Evolutionary conservation across 306 rosid genomes (phyloP).

Genomic region (Cicer judaicum): DNA sequence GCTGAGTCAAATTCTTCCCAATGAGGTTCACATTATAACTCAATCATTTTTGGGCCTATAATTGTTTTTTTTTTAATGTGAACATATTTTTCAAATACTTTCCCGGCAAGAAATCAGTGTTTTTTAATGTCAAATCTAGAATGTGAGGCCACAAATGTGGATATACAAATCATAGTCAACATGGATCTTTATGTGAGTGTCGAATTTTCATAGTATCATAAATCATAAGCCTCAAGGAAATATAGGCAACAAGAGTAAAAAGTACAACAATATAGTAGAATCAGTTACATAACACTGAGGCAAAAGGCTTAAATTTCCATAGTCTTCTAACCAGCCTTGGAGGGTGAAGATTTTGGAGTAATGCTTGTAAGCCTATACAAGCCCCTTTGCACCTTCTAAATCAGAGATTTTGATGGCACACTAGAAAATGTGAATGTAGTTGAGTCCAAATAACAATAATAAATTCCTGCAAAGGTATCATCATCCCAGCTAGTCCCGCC

Average conservation of each 20-base stretch:
- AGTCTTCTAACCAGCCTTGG: constrained; percentile 27
- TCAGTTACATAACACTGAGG: not conserved
- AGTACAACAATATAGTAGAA: not conserved
- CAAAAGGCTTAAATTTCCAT: not conserved
- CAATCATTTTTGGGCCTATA: too few relatives aligned
- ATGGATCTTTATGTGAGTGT: not conserved
- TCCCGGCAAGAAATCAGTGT: too few relatives aligned
- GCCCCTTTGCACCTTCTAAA: constrained; percentile 51
- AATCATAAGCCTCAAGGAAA: not conserved
- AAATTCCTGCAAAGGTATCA: too few relatives aligned
- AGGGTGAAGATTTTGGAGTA: constrained; percentile 44
- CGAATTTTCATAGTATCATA: not conserved
- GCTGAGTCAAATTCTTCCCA: too few relatives aligned
- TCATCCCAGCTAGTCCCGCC: constrained; percentile 53
- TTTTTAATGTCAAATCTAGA: too few relatives aligned
- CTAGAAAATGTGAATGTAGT: constrained; percentile 50
- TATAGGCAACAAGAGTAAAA: not conserved
- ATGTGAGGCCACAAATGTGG: too few relatives aligned
- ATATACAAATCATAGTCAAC: too few relatives aligned
- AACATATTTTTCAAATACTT: too few relatives aligned
- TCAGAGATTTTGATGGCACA: constrained; percentile 44
- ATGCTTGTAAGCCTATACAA: constrained; percentile 47
- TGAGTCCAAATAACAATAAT: constrained; percentile 61
- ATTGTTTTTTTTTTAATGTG: too few relatives aligned
- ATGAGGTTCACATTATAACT: too few relatives aligned